Percentiles rank a stretch among this genome's conserved stretches.
Conservation (phyloP, 768 basidiomycete species). For the Macrolepiota albuminosa region DNA sequence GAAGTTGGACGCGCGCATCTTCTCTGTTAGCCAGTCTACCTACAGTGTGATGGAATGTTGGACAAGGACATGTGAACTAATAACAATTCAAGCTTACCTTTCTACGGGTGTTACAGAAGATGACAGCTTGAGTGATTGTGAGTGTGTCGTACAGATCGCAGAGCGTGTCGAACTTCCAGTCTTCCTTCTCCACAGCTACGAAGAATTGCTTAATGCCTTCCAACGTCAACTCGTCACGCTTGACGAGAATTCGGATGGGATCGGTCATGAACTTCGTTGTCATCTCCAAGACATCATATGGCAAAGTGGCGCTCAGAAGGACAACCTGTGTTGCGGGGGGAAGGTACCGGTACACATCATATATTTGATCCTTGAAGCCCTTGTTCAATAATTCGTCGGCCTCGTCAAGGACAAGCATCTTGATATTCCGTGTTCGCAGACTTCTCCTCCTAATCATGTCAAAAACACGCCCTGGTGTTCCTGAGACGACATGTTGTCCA, state of each 20-base stretch:
- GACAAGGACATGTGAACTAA: background rate
- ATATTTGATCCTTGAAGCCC: slow-evolving; percentile 99
- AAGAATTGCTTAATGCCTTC: slow-evolving; percentile 97
- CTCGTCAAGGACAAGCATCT: slow-evolving; percentile 94
- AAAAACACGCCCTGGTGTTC: slow-evolving; percentile 96
- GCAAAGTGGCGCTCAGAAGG: slow-evolving; percentile 91
- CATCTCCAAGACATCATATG: slow-evolving; percentile 97
- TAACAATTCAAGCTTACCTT: slow-evolving; percentile 56
- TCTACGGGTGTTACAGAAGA: slow-evolving; percentile 97
- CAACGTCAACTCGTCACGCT: slow-evolving; percentile 97
- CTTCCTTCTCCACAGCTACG: slow-evolving; percentile 98
- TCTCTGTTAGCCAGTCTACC: slow-evolving; percentile 99
- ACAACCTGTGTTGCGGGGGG: slow-evolving; percentile 98
- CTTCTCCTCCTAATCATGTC: slow-evolving; percentile 97
- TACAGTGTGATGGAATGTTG: slow-evolving; percentile 23
- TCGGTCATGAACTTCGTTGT: slow-evolving; percentile 99
- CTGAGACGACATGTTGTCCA: slow-evolving; percentile 95
- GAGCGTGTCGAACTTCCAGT: slow-evolving; percentile 98
- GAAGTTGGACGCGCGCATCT: slow-evolving; percentile 98
- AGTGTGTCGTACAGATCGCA: slow-evolving; percentile 98
- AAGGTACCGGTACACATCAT: slow-evolving; percentile 96
- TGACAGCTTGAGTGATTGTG: slow-evolving; percentile 98
- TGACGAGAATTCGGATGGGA: slow-evolving; percentile 96
- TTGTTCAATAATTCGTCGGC: slow-evolving; percentile 96
- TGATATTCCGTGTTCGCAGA: slow-evolving; percentile 93